A percentile compares a stretch with the other conserved stretches of the same genome.
Conservation (phyloP, 176 grass and related monocot species). For the Cenchrus americanus region DNA sequence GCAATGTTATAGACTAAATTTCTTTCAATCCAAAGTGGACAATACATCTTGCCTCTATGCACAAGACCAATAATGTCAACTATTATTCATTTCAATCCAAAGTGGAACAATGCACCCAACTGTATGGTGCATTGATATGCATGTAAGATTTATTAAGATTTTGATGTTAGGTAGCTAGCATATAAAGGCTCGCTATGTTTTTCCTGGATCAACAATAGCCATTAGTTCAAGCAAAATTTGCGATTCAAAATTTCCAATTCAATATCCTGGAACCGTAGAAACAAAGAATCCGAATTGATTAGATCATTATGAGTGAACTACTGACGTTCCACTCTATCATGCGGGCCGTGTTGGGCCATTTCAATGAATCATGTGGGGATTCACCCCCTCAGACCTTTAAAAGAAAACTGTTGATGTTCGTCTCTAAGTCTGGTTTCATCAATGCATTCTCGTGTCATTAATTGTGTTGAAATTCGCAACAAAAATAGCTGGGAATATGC, state of each 20-base stretch:
- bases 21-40: neutral
- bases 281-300: too few species aligned
- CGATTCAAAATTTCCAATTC: too few species aligned
- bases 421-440: neutral
- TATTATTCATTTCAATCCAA: slow-evolving; percentile 28
- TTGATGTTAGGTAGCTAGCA: neutral
- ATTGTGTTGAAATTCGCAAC: neutral
- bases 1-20: neutral
- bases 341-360: too few species aligned
- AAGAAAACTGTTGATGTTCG: neutral
- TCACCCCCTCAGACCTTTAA: too few species aligned
- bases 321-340: too few species aligned
- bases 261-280: too few species aligned
- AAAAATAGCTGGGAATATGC: neutral
- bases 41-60: neutral
- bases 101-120: neutral
- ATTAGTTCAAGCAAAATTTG: slow-evolving; percentile 1
- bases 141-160: neutral
- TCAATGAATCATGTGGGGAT: too few species aligned
- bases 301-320: too few species aligned
- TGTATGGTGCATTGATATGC: neutral
- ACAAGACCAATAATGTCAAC: slow-evolving; percentile 26
- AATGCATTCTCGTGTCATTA: neutral
- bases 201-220: neutral
- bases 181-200: slow-evolving; percentile 6